Conservation (phyloP, 2,329 filamentous ascomycete species). For the Canariomyces notabilis region DNA sequence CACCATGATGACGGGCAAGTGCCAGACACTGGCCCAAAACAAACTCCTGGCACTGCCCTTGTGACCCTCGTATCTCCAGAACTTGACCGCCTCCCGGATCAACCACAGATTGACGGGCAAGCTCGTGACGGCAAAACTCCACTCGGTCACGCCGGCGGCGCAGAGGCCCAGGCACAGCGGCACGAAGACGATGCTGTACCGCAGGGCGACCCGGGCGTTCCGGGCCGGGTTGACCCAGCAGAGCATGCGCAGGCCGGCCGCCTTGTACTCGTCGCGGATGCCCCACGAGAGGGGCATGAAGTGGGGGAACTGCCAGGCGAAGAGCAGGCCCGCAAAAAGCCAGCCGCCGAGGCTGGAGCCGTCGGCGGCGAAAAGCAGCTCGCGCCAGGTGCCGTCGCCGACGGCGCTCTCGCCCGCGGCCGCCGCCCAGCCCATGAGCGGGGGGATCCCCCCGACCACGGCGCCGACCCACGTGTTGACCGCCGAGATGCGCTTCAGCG, state of each 20-base stretch:
- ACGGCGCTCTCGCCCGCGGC: constrained; percentile 84
- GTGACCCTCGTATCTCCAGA: constrained; percentile 74
- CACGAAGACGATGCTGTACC: constrained; percentile 81
- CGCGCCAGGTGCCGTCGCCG: constrained; percentile 67
- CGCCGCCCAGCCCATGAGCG: constrained; percentile 96
- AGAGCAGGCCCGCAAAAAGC: constrained; percentile 78
- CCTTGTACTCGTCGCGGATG: constrained; percentile 84
- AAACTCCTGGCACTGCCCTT: constrained; percentile 75
- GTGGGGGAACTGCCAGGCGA: constrained; percentile 97
- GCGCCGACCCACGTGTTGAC: constrained; percentile 95
- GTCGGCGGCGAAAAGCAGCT: constrained; percentile 64
- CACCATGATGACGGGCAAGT: constrained; percentile 83
- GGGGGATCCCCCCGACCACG: constrained; percentile 86
- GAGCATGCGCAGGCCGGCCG: constrained; percentile 65
- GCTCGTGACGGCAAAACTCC: constrained; percentile 77
- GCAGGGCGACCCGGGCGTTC: constrained; percentile 80
- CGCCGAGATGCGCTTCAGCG: constrained; percentile 78
- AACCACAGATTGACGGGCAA: constrained; percentile 83
- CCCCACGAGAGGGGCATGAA: constrained; percentile 91
- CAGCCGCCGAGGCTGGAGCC: constrained; percentile 72
- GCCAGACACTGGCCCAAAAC: constrained; percentile 98
- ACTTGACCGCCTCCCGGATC: constrained; percentile 68
- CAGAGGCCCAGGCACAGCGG: constrained; percentile 80
- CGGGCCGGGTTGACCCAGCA: constrained; percentile 80
- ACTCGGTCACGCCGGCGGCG: constrained; percentile 75